A percentile compares a stretch with the other conserved stretches of the same genome.
These are phyloP conservation scores for Aureococcus anophagefferens DNA, from an alignment of 108 stramenopile species.

Conservation along the genomic window DNA sequence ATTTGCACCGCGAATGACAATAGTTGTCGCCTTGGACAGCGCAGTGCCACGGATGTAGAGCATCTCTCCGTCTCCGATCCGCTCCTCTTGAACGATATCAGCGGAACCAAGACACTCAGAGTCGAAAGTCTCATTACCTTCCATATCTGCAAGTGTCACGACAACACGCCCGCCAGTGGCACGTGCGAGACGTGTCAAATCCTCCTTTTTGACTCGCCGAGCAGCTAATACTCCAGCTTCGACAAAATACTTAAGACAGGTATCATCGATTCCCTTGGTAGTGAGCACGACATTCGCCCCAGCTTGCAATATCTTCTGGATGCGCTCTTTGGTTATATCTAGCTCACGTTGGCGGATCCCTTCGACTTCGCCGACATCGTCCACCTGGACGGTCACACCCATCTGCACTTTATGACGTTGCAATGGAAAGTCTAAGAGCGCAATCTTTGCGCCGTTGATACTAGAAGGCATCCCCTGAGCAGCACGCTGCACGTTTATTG, in stretches of 20 bases:
- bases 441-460: conserved; percentile 83
- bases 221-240: conserved; percentile 92
- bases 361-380: conserved; percentile 75
- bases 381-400: conserved; percentile 87
- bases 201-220: conserved; percentile 87
- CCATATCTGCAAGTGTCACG: conserved; percentile 97
- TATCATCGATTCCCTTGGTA: conserved; percentile 98
- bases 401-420: conserved; percentile 97
- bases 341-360: conserved; percentile 92
- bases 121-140: conserved; percentile 94
- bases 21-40: conserved; percentile 78
- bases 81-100: conserved; percentile 78
- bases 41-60: conserved; percentile 83
- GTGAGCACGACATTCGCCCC: conserved; percentile 96
- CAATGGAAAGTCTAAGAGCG: conserved; percentile 94
- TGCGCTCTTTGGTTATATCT: conserved; percentile 98
- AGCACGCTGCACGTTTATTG: conserved; percentile 84
- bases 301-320: conserved; percentile 82
- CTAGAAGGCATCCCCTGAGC: conserved; percentile 92
- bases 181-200: conserved; percentile 93
- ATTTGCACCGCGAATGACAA: conserved; percentile 97
- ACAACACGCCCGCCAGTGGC: conserved; percentile 91
- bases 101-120: conserved; percentile 71
- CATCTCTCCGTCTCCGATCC: conserved; percentile 97
- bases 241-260: conserved; percentile 99